These are phyloP conservation scores for Rhizophagus clarus DNA, from an alignment of 192 early-diverging fungal genomes.

Conservation along the genomic window DNA sequence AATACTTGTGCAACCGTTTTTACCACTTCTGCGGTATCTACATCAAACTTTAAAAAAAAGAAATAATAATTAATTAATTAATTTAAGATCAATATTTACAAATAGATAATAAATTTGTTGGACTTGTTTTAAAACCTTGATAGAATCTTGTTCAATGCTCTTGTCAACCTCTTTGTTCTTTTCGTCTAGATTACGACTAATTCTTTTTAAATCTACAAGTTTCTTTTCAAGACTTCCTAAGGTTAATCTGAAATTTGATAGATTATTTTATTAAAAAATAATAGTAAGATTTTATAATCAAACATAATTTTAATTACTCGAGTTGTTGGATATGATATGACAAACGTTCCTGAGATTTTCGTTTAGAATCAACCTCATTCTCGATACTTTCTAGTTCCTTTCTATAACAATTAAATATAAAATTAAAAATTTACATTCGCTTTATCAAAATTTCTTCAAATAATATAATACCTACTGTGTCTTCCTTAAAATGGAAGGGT, in stretches of 20 bases:
- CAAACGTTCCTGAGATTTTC: not conserved
- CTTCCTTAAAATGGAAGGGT: not conserved
- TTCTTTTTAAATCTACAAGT: not conserved
- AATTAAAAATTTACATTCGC: no score
- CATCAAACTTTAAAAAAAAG: not conserved
- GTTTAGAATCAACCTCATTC: not conserved
- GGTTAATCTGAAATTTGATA: not conserved
- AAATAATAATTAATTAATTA: not conserved
- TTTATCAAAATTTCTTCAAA: not conserved
- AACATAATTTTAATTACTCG: not conserved
- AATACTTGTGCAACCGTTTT: not conserved
- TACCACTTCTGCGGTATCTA: not conserved
- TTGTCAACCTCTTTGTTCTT: constrained; percentile 7
- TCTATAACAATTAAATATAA: not conserved
- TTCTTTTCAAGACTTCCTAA: constrained; percentile 12
- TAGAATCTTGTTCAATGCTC: constrained; percentile 10
- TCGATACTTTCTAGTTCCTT: constrained; percentile 10
- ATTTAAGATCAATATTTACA: not conserved
- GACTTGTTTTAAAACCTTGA: constrained; percentile 16
- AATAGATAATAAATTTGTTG: not conserved
- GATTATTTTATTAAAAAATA: not conserved
- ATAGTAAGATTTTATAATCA: not conserved
- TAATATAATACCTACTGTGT: not conserved
- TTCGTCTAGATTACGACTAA: constrained; percentile 19
- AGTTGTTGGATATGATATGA: not conserved